phyloP scores from a whole-genome alignment of 2,329 filamentous ascomycete species.

The Colletotrichum aenigma region DNA sequence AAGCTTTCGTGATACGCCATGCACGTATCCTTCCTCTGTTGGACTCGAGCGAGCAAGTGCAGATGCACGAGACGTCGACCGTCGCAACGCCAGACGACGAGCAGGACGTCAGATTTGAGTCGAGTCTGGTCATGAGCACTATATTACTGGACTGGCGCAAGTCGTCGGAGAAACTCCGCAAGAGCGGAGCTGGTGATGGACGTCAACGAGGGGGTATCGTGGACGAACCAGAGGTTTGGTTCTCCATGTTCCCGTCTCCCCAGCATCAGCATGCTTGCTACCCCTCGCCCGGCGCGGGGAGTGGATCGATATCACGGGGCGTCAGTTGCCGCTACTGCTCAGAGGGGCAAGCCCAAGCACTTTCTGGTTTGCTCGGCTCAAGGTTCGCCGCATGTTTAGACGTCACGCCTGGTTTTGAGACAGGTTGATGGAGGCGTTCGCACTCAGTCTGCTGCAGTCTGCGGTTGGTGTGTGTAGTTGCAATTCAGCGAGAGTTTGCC shows the following conservation, averaged over 20 bases:
- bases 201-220: not conserved
- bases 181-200: not conserved
- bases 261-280: not conserved
- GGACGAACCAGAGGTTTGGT: not conserved
- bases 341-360: constrained; percentile 6
- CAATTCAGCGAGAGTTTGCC: constrained; percentile 20
- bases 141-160: not conserved
- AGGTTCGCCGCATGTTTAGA: not conserved
- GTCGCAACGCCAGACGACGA: not conserved
- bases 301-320: not conserved
- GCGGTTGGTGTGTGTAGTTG: not conserved
- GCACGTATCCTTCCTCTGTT: not conserved
- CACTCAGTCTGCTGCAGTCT: not conserved
- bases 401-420: not conserved
- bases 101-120: not conserved
- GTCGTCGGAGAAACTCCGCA: constrained; percentile 15
- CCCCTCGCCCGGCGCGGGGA: not conserved
- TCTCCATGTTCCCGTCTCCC: not conserved
- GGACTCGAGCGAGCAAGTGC: not conserved
- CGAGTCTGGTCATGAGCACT: not conserved
- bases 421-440: not conserved
- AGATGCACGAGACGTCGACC: not conserved
- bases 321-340: not conserved
- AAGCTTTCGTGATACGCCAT: not conserved
- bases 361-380: not conserved